Base-by-base conservation (phyloP, 2,329 filamentous ascomycete genomes). In the Phialemoniopsis sp. region DNA sequence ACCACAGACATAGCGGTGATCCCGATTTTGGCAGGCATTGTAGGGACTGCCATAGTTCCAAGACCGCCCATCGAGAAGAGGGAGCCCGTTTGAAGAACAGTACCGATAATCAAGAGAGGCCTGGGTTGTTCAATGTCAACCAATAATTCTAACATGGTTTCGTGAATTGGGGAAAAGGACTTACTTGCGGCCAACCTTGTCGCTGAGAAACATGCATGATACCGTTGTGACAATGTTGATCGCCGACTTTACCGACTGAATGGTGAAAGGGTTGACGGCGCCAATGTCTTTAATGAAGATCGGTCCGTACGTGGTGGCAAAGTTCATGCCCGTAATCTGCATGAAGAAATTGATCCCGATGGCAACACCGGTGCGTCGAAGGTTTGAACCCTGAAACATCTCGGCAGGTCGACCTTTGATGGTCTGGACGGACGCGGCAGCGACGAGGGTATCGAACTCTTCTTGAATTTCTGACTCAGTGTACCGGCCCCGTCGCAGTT, bases 261-360 rank as follows among this genome's bases (percentile, higher is more conserved):
- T 44, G 8, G 44, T 41, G 17, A 57, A 57, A 4, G 44, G 44
- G 32, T 46, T 37, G 39, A 46, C 44, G 39, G 33, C 37, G 12
- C 37, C 29, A 8, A 46, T 36, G 14, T 37, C 37, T 33, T 46
- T 46, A 39, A 46, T 32, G 26, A 46, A 46, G 21, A 46, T 44
- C 29, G 44, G 38, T 31, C 44, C 44, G 39, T 46, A 46, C 32
- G 41, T 42, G 21, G 39, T 42, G 30, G 42, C 41, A 30, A 46
- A 46, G 13, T 37, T 33, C 39, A 42, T 39, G 17, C 44, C 44
- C 4, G 44, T 42, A 33, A 41, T 37, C 17, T 40, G 38, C 15
- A 42, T 32, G 19, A 42, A 16, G 19, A 44, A 38, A 28, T 40
- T 39, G 29, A 51, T 47, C 4, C 37, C 29, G 4, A 44, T 12